A percentile compares a stretch with the other conserved stretches of the same genome.
Evolutionary conservation across 208 protist species (phyloP).

Genomic region (Phytomonas francai): DNA sequence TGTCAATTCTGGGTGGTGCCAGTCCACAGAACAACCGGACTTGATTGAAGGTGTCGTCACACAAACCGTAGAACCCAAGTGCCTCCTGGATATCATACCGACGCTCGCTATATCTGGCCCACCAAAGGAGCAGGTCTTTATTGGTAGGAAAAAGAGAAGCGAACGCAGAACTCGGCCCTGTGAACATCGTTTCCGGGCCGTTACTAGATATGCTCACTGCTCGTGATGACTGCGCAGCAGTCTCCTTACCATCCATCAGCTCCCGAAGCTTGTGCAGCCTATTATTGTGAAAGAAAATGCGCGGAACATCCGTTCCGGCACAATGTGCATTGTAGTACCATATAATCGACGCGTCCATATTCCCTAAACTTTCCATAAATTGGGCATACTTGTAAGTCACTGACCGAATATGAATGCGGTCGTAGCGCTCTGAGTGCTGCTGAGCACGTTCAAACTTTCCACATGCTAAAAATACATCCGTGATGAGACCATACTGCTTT

Average conservation of each 20-base stretch:
- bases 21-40: conserved; percentile 89
- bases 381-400: conserved; percentile 93
- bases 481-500: conserved; percentile 92
- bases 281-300: conserved; percentile 88
- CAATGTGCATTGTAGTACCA: conserved; percentile 91
- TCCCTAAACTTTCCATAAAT: conserved; percentile 91
- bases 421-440: conserved; percentile 78
- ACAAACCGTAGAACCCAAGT: conserved; percentile 86
- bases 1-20: conserved; percentile 68
- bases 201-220: conserved; percentile 1
- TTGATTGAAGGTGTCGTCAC: conserved; percentile 81
- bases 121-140: conserved; percentile 87
- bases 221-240: background rate
- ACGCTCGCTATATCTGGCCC: conserved; percentile 89
- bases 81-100: conserved; percentile 78
- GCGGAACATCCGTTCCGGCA: conserved; percentile 86
- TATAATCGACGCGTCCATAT: conserved; percentile 86
- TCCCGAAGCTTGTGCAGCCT: conserved; percentile 78
- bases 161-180: conserved; percentile 22
- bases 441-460: conserved; percentile 93
- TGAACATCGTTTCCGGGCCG: background rate
- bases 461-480: conserved; percentile 87
- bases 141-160: conserved; percentile 57
- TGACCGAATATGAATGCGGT: conserved; percentile 89
- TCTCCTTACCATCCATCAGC: conserved; percentile 40